phyloP scores from a whole-genome alignment of 1,284 basidiomycete genomes.

The Irpex sp. region DNA sequence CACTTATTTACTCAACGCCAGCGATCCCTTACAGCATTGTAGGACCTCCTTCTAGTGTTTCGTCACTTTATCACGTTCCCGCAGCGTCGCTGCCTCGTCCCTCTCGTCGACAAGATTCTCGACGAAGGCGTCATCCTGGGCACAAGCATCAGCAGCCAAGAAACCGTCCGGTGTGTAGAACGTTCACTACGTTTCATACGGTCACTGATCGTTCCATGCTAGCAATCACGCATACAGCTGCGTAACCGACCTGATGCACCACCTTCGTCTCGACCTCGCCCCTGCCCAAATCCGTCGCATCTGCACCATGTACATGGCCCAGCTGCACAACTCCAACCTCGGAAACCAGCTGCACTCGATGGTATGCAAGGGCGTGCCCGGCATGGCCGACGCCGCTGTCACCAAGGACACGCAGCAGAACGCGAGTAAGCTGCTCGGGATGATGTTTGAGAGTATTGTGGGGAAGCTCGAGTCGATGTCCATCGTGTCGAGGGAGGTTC shows the following conservation, averaged over 20 bases:
- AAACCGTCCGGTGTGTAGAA: conserved; percentile 66
- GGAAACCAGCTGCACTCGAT: conserved; percentile 85
- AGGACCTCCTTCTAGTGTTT: conserved; percentile 93
- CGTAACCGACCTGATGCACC: conserved; percentile 92
- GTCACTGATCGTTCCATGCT: background rate
- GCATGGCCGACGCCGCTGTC: conserved; percentile 82
- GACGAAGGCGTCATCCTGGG: conserved; percentile 93
- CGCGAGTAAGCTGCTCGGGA: conserved; percentile 64
- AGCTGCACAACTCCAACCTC: conserved; percentile 88
- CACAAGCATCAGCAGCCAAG: conserved; percentile 75
- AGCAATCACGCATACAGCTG: conserved; percentile 71
- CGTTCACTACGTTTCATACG: background rate
- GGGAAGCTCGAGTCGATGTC: conserved; percentile 86
- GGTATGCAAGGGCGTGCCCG: conserved; percentile 92
- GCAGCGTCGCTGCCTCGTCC: conserved; percentile 78
- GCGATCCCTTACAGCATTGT: conserved; percentile 13
- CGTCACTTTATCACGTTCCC: conserved; percentile 87
- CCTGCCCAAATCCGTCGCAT: conserved; percentile 78
- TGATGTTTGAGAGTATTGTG: conserved; percentile 83
- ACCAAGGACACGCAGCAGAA: conserved; percentile 69
- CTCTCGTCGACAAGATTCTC: conserved; percentile 87
- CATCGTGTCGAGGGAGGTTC: conserved; percentile 59
- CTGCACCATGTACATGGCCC: conserved; percentile 83
- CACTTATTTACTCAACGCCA: background rate
- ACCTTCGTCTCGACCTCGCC: conserved; percentile 83